Base-by-base conservation (phyloP, 2,329 filamentous ascomycete genomes). In the Xylaria sp. region DNA sequence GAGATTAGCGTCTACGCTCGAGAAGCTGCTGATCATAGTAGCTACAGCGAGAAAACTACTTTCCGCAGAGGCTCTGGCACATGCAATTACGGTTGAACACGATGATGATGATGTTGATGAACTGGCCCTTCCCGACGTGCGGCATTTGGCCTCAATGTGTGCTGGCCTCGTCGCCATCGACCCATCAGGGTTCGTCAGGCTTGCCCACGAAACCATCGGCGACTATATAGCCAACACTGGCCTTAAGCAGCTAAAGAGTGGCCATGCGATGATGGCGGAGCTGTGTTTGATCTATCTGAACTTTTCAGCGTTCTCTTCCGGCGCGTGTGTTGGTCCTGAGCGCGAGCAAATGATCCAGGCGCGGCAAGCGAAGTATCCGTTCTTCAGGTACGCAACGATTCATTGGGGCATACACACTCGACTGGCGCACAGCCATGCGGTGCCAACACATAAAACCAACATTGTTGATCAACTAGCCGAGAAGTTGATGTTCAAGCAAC, bases 401-500 rank as follows among this genome's bases (percentile, higher is more conserved):
- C 46, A 48, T 48, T 48, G 46, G 46, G 46, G 46, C n/a, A 48
- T 48, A 20, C 46, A 48, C 18, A 48, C 46, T 10, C 46, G 46
- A 48, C 46, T 48, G 18, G n/a, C 46, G 18, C 46, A 48, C 8
- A 7, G 9, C n/a, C 46, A 48, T 48, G n/a, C 20, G 20, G 46
- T 18, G 2, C 46, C 46, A 48, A 8, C 46, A 10, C 46, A 48
- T 12, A 48, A n/a, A 48, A 48, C 46, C n/a, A 18, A 48, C n/a
- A 18, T 48, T 20, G n/a, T 48, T 10, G 46, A 9, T 6, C n/a
- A 48, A 18, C 46, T 48, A 10, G 46, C 46, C 10, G n/a, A 48
- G 6, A 48, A 48, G 46, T 48, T 48, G n/a, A 48, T 48, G n/a
- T 48, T 48, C 46, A 48, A 48, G 23, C 46, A 48, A 20, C n/a